These are phyloP conservation scores for Botryobasidium botryosum DNA, from an alignment of 768 basidiomycete species.

Conservation along the genomic window DNA sequence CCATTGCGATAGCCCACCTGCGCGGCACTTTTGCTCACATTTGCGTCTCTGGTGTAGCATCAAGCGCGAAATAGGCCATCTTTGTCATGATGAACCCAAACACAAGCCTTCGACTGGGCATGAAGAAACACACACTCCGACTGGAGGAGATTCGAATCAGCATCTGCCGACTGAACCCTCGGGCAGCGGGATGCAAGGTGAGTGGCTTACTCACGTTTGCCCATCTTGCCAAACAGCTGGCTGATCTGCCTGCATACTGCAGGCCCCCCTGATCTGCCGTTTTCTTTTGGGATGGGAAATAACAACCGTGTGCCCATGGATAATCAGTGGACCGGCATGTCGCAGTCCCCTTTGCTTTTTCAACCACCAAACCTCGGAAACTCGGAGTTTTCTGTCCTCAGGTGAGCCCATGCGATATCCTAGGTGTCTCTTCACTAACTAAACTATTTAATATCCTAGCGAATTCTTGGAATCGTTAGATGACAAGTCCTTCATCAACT, in stretches of 20 bases:
- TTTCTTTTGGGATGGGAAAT: not conserved
- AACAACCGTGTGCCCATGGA: no score
- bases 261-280: not conserved
- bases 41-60: conserved; percentile 35
- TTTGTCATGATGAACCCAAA: conserved; percentile 73
- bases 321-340: no score
- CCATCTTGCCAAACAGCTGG: no score
- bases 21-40: not conserved
- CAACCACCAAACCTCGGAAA: not conserved
- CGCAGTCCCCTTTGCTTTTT: no score
- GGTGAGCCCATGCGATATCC: conserved; percentile 28
- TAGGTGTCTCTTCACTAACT: conserved; percentile 5
- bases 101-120: conserved; percentile 1
- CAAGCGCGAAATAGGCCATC: conserved; percentile 89
- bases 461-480: conserved; percentile 82
- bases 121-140: not conserved
- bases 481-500: conserved; percentile 63
- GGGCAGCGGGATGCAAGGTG: no score
- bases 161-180: not conserved
- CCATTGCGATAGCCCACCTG: conserved; percentile 8
- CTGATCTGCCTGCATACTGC: not conserved
- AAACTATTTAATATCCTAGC: conserved; percentile 23
- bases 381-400: conserved; percentile 57
- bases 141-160: not conserved
- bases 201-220: no score